These are phyloP conservation scores for Akanthomyces dipterigenus DNA, from an alignment of 2,329 filamentous ascomycete genomes.

Conservation along the genomic window DNA sequence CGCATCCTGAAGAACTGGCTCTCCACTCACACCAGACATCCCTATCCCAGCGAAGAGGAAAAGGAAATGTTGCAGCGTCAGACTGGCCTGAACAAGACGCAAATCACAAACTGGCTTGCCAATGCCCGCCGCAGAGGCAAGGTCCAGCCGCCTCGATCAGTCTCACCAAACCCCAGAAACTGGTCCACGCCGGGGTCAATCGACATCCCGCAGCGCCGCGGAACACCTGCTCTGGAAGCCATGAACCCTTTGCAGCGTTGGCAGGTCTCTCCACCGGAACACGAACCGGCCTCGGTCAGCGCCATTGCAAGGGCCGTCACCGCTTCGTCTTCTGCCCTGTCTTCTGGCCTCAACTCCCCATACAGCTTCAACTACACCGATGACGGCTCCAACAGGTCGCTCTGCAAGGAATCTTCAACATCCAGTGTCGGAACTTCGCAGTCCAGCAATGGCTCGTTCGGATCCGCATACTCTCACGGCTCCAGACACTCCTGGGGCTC, in stretches of 20 bases:
- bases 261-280: slow-evolving; percentile 52
- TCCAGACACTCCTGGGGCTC: slow-evolving; percentile 52
- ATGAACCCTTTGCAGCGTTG: slow-evolving; percentile 55
- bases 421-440: slow-evolving; percentile 56
- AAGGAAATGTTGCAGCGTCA: slow-evolving; percentile 71
- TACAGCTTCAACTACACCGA: slow-evolving; percentile 52
- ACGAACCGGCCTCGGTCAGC: slow-evolving; percentile 54
- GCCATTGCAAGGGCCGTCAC: slow-evolving; percentile 53
- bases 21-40: slow-evolving; percentile 69
- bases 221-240: slow-evolving; percentile 45
- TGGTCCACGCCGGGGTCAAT: slow-evolving; percentile 57
- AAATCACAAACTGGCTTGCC: slow-evolving; percentile 89
- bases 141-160: slow-evolving; percentile 58
- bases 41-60: slow-evolving; percentile 83
- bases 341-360: slow-evolving; percentile 52
- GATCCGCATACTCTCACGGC: slow-evolving; percentile 51
- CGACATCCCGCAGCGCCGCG: slow-evolving; percentile 61
- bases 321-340: slow-evolving; percentile 43
- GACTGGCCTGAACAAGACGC: slow-evolving; percentile 73
- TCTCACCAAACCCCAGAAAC: slow-evolving; percentile 59
- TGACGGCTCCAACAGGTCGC: slow-evolving; percentile 51
- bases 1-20: slow-evolving; percentile 82
- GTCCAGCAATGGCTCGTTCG: slow-evolving; percentile 51
- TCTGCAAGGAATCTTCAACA: slow-evolving; percentile 52
- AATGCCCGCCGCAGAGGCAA: slow-evolving; percentile 82